Conservation (phyloP, 257 asterid species). For the Salvia rosmarinus region DNA sequence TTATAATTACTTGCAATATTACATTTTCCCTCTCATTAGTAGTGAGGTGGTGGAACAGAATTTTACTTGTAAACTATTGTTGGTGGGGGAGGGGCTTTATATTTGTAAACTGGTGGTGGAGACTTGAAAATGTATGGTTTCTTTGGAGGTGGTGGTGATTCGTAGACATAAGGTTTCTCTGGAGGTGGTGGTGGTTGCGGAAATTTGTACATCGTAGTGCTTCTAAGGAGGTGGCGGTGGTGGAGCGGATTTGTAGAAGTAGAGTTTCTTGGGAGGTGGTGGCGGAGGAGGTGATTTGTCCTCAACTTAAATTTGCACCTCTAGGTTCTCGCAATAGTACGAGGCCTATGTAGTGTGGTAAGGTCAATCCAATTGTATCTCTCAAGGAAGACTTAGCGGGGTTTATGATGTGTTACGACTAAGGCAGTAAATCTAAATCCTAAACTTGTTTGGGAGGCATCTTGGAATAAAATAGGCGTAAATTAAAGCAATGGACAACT, state of each 20-base stretch:
- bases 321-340: too few species aligned
- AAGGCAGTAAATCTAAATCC: too few species aligned
- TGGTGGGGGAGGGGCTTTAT: constrained; percentile 6
- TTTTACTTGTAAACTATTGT: too few species aligned
- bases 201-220: constrained; percentile 8
- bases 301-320: too few species aligned
- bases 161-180: not conserved
- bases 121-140: not conserved
- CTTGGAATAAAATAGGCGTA: too few species aligned
- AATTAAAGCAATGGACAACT: too few species aligned
- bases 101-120: constrained; percentile 4
- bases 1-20: constrained; percentile 2
- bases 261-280: not conserved
- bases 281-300: constrained; percentile 28
- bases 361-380: too few species aligned
- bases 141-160: not conserved
- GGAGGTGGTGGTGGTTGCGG: constrained; percentile 30
- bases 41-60: constrained; percentile 27
- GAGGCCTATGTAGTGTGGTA: too few species aligned
- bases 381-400: too few species aligned
- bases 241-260: not conserved
- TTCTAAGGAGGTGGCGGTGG: constrained; percentile 6
- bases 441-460: too few species aligned
- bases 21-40: constrained; percentile 12
- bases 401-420: too few species aligned